Conservation (phyloP, 2,329 filamentous ascomycete species). For the Phoma sp. region DNA sequence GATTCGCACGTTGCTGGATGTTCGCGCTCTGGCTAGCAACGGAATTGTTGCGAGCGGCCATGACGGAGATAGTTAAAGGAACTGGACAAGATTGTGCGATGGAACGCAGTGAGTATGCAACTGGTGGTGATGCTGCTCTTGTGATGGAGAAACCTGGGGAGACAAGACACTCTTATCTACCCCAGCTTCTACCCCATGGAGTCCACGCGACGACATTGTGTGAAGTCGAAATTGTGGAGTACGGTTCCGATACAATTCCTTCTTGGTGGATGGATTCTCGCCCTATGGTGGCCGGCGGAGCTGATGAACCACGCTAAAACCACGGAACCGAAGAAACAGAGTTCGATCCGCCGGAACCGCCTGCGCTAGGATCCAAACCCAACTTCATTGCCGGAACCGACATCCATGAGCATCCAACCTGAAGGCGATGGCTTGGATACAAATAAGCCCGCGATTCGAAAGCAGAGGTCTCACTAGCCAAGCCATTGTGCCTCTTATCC, state of each 20-base stretch:
- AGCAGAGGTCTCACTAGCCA: background rate
- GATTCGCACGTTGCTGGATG: conserved; percentile 29
- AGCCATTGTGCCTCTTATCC: background rate
- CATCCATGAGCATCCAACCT: background rate
- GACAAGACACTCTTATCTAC: conserved; percentile 64
- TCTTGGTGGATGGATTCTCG: background rate
- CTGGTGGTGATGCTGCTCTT: background rate
- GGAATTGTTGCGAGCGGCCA: conserved; percentile 19
- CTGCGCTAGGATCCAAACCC: background rate
- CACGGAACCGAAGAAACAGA: background rate
- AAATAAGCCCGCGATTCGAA: background rate
- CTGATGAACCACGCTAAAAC: background rate
- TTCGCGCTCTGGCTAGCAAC: conserved; percentile 24
- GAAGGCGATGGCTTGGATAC: background rate
- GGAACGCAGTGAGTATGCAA: background rate
- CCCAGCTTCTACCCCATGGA: conserved; percentile 77
- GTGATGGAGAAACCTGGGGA: conserved; percentile 14
- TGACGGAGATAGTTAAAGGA: background rate
- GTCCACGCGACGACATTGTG: conserved; percentile 43
- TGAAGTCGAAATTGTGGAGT: background rate
- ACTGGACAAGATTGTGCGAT: too few species aligned
- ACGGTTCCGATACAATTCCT: background rate
- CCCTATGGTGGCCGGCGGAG: background rate
- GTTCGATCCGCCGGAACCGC: conserved; percentile 1
- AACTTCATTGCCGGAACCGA: background rate